Conservation (phyloP, 1,284 basidiomycete genomes). For the Austroboletus novae-zelandiae region DNA sequence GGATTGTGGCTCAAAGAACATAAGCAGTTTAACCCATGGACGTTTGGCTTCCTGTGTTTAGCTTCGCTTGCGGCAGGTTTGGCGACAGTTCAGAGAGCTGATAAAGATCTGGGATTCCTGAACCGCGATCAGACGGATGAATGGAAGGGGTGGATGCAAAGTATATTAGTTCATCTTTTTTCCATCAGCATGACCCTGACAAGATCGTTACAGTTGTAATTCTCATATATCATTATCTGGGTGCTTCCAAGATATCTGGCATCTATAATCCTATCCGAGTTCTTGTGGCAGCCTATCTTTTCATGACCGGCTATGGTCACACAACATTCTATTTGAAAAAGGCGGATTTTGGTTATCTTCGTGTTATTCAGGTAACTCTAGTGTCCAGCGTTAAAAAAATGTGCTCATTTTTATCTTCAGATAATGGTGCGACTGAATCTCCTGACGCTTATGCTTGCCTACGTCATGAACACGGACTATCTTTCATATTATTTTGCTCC, state of each 20-base stretch:
- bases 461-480: constrained; percentile 90
- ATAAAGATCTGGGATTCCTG: constrained; percentile 83
- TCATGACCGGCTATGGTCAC: constrained; percentile 77
- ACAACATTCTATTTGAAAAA: constrained; percentile 81
- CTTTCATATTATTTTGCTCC: constrained; percentile 87
- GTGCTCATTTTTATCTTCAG: constrained; percentile 33
- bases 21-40: constrained; percentile 73
- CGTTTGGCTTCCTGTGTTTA: constrained; percentile 62
- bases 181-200: constrained; percentile 7
- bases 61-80: constrained; percentile 58
- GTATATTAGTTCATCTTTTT: constrained; percentile 41
- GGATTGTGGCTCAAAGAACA: constrained; percentile 85
- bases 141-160: constrained; percentile 97
- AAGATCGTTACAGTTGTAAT: constrained; percentile 60
- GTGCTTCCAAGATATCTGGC: constrained; percentile 82
- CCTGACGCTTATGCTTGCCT: constrained; percentile 77
- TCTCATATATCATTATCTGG: constrained; percentile 86
- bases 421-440: constrained; percentile 82
- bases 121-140: constrained; percentile 92
- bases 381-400: background rate
- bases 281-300: constrained; percentile 85
- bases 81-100: constrained; percentile 61
- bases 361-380: constrained; percentile 60
- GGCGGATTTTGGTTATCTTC: constrained; percentile 77
- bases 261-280: constrained; percentile 90